A percentile compares a stretch with the other conserved stretches of the same genome.
Conservation (phyloP, 1,284 basidiomycete genomes). For the Cerioporus squamosus region DNA sequence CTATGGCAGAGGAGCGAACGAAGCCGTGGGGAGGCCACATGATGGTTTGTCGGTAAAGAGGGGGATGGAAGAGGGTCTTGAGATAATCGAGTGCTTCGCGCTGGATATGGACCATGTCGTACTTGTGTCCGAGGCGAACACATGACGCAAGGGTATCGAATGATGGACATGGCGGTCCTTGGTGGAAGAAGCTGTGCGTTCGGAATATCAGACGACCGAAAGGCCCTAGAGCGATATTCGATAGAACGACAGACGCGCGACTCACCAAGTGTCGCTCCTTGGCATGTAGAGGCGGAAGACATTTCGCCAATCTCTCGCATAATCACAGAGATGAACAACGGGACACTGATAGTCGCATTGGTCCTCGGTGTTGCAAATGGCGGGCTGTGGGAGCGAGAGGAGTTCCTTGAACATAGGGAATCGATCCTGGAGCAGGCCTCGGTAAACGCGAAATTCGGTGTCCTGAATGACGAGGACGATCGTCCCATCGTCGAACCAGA, state of each 20-base stretch:
- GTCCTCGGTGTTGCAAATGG: background rate
- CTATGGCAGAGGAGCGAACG: background rate
- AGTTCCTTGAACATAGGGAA: conserved; percentile 25
- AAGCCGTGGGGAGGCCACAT: background rate
- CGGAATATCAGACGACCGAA: background rate
- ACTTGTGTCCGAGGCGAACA: background rate
- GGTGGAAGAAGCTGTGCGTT: background rate
- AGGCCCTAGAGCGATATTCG: too few species aligned
- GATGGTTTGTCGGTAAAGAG: background rate
- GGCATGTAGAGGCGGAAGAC: background rate
- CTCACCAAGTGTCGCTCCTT: background rate
- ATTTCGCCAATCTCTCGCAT: background rate
- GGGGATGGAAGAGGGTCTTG: background rate
- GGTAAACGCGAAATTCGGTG: conserved; percentile 20
- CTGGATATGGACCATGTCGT: background rate
- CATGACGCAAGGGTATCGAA: background rate
- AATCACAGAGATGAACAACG: conserved; percentile 2
- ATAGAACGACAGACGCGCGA: too few species aligned
- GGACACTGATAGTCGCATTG: background rate
- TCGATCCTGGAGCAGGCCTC: conserved; percentile 15
- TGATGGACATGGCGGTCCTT: background rate
- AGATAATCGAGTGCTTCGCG: background rate
- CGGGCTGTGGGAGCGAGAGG: conserved; percentile 14
- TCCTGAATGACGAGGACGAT: conserved; percentile 18
- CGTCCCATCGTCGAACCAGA: conserved; percentile 28